phyloP scores from a whole-genome alignment of 2,329 filamentous ascomycete species.

The Fusarium sp. region DNA sequence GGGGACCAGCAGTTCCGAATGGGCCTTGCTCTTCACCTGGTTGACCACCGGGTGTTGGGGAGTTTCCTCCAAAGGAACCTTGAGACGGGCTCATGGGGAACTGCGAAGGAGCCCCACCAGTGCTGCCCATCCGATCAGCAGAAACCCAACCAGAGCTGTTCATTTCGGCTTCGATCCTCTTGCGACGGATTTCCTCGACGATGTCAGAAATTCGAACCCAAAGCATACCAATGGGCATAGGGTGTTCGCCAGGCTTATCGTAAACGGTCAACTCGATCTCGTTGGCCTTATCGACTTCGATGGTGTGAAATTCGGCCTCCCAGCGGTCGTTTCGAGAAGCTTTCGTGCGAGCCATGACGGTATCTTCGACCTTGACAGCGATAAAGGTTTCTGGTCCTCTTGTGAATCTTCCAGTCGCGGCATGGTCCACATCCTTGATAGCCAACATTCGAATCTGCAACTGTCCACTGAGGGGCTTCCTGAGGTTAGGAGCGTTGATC shows the following conservation, averaged over 20 bases:
- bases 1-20: slow-evolving; percentile 56
- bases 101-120: slow-evolving; percentile 64
- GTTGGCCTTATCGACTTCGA: slow-evolving; percentile 98
- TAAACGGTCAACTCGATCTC: slow-evolving; percentile 98
- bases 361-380: slow-evolving; percentile 96
- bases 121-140: slow-evolving; percentile 89
- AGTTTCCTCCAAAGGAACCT: slow-evolving; percentile 59
- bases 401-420: slow-evolving; percentile 85
- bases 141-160: slow-evolving; percentile 97
- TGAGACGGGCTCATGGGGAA: slow-evolving; percentile 70
- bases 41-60: slow-evolving; percentile 59
- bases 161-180: slow-evolving; percentile 96
- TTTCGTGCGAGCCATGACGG: slow-evolving; percentile 89
- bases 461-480: slow-evolving; percentile 95
- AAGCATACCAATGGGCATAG: slow-evolving; percentile 92
- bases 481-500: slow-evolving; percentile 92
- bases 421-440: slow-evolving; percentile 95
- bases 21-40: slow-evolving; percentile 51
- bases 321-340: slow-evolving; percentile 89
- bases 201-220: slow-evolving; percentile 99
- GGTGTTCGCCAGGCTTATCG: slow-evolving; percentile 92
- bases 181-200: slow-evolving; percentile 95
- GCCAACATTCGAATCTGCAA: slow-evolving; percentile 88
- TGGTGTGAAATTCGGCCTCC: slow-evolving; percentile 91
- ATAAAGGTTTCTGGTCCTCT: slow-evolving; percentile 95